These are phyloP conservation scores for Sporisorium graminicola DNA, from an alignment of 1,284 basidiomycete genomes.

Conservation along the genomic window DNA sequence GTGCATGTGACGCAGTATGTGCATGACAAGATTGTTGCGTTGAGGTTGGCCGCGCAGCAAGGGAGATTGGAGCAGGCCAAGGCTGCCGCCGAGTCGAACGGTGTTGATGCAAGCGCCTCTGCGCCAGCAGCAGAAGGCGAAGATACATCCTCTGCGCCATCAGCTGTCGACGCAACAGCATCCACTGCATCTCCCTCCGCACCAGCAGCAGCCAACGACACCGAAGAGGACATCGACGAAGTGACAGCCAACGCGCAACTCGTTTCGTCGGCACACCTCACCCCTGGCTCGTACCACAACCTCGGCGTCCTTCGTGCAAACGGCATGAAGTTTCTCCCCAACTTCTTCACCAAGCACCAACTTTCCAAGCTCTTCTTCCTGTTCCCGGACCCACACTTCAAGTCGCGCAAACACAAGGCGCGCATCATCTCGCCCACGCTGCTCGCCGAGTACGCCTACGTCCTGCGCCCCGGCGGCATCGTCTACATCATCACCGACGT, in stretches of 20 bases:
- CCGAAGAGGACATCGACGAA: constrained; percentile 66
- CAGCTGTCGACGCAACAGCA: background rate
- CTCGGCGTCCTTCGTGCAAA: constrained; percentile 95
- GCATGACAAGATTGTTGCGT: constrained; percentile 88
- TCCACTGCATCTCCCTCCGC: background rate
- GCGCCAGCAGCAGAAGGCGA: background rate
- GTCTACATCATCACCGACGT: constrained; percentile 99
- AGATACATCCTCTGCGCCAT: background rate
- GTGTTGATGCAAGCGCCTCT: background rate
- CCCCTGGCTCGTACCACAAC: constrained; percentile 81
- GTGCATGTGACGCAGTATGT: constrained; percentile 97
- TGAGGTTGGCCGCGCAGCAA: constrained; percentile 75
- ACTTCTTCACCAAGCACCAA: constrained; percentile 93
- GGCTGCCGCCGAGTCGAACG: background rate
- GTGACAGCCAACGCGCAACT: constrained; percentile 29
- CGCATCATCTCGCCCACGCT: constrained; percentile 94
- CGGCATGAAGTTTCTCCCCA: constrained; percentile 98
- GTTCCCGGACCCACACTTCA: constrained; percentile 99
- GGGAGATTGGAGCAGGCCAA: constrained; percentile 27
- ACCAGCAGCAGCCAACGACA: constrained; percentile 16
- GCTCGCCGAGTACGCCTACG: constrained; percentile 91
- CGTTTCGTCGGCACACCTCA: constrained; percentile 50
- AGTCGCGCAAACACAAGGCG: constrained; percentile 95
- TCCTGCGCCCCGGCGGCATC: constrained; percentile 88
- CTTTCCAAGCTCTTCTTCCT: constrained; percentile 89